A percentile compares a stretch with the other conserved stretches of the same genome.
phyloP scores from a whole-genome alignment of 805 yeast genomes.

The Candida corydali region DNA sequence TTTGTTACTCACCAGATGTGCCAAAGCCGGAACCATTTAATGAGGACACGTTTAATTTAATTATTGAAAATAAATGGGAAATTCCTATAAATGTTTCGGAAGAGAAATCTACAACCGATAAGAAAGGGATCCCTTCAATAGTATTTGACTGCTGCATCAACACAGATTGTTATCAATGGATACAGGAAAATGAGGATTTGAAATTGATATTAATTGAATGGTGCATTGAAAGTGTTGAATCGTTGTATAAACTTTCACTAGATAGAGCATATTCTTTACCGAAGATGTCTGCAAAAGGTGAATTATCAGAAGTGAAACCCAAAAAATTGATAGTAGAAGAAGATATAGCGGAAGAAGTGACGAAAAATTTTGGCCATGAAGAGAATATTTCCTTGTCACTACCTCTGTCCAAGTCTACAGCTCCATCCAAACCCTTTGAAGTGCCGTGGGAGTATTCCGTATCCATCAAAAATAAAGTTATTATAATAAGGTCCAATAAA shows the following conservation, averaged over 20 bases:
- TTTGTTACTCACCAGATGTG: conserved; percentile 62
- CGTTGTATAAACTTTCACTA: conserved; percentile 42
- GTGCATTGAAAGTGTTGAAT: conserved; percentile 77
- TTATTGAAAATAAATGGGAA: conserved; percentile 75
- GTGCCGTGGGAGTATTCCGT: background rate
- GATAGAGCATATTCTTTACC: conserved; percentile 68
- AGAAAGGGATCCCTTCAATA: conserved; percentile 58
- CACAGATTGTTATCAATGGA: conserved; percentile 58
- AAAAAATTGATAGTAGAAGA: background rate
- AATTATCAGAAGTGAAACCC: conserved; percentile 24
- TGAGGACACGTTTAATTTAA: conserved; percentile 53
- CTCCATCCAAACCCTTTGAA: no score
- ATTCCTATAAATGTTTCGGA: conserved; percentile 74
- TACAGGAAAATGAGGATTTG: conserved; percentile 53
- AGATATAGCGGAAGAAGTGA: background rate
- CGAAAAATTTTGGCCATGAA: no score
- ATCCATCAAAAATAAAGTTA: background rate
- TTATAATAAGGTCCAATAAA: conserved; percentile 1
- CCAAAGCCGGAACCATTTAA: conserved; percentile 62
- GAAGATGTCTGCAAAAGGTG: conserved; percentile 70
- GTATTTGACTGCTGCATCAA: conserved; percentile 82
- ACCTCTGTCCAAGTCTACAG: no score
- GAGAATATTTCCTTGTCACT: no score
- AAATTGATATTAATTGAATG: conserved; percentile 71
- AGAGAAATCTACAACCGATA: conserved; percentile 56